These are phyloP conservation scores for Cystofilobasidium bisporidii DNA, from an alignment of 768 basidiomycete genomes.

Conservation along the genomic window DNA sequence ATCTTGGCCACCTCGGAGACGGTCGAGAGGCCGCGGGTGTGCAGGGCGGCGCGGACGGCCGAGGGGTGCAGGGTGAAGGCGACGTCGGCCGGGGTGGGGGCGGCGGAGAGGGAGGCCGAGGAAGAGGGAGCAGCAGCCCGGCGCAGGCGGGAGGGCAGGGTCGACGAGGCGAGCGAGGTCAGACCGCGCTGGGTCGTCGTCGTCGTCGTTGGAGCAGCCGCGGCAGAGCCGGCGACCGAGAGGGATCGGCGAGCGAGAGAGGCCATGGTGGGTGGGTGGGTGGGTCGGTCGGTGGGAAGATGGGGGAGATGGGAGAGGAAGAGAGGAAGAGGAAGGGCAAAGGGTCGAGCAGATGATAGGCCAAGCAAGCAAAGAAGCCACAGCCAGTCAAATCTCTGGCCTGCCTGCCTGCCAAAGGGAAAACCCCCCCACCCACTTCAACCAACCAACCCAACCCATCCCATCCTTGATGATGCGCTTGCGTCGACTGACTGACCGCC, in stretches of 20 bases:
- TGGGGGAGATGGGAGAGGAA: not conserved
- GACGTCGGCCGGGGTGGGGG: not conserved
- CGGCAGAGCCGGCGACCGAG: too few species aligned
- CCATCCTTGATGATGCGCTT: too few species aligned
- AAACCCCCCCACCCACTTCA: too few species aligned
- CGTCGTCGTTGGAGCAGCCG: not conserved
- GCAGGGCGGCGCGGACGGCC: slow-evolving; percentile 12
- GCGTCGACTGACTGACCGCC: too few species aligned
- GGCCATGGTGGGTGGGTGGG: not conserved
- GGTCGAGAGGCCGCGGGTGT: slow-evolving; percentile 19
- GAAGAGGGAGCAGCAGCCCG: too few species aligned
- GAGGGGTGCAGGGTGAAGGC: slow-evolving; percentile 16
- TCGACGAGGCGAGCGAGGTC: slow-evolving; percentile 14
- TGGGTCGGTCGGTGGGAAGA: not conserved
- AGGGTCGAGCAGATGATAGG: not conserved
- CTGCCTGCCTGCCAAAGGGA: too few species aligned
- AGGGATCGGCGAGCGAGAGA: slow-evolving; percentile 9
- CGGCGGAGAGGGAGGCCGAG: not conserved
- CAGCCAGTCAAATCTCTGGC: too few species aligned
- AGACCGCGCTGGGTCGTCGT: slow-evolving; percentile 3
- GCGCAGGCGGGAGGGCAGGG: slow-evolving; percentile 9
- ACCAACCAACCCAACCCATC: too few species aligned
- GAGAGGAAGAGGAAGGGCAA: not conserved
- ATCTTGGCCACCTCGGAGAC: slow-evolving; percentile 25
- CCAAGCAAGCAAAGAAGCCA: too few species aligned